Evolutionary conservation across 1,139 yeast species (phyloP).

Genomic region (Pichia sp.): DNA sequence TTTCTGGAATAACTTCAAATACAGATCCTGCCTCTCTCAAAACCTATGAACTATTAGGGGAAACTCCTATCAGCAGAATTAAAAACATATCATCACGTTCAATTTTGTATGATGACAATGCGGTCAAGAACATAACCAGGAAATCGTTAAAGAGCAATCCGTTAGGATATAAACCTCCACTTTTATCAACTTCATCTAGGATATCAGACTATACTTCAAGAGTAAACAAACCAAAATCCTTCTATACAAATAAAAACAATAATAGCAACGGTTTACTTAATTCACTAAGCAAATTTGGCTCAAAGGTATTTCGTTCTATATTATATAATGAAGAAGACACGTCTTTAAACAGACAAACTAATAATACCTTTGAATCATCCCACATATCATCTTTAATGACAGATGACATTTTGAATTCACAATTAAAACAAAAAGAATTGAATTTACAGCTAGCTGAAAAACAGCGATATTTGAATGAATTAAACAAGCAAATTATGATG

Average conservation of each 20-base stretch:
- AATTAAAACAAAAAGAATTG: conserved; percentile 10
- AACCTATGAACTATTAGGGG: conserved; percentile 24
- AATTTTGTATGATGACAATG: conserved; percentile 16
- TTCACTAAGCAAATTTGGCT: conserved; percentile 26
- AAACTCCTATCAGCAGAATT: conserved; percentile 22
- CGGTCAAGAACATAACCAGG: conserved; percentile 16
- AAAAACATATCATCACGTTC: conserved; percentile 7
- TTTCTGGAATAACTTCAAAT: neutral
- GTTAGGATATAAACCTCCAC: neutral
- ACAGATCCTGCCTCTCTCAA: conserved; percentile 13
- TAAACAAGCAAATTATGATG: conserved; percentile 8
- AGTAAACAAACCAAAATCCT: conserved; percentile 1
- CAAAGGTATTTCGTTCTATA: conserved; percentile 23
- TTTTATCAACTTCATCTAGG: neutral
- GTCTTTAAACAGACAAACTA: no score
- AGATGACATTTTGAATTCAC: neutral
- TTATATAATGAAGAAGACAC: conserved; percentile 23
- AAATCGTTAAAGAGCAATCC: conserved; percentile 13
- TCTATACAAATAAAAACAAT: neutral
- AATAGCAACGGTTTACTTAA: conserved; percentile 18
- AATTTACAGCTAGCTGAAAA: conserved; percentile 6
- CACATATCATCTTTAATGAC: no score
- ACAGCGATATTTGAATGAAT: conserved; percentile 8
- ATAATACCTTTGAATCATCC: no score
- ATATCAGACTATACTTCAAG: neutral